Evolutionary conservation across 768 basidiomycete species (phyloP).

Genomic region (Rhizopogon vesiculosus): DNA sequence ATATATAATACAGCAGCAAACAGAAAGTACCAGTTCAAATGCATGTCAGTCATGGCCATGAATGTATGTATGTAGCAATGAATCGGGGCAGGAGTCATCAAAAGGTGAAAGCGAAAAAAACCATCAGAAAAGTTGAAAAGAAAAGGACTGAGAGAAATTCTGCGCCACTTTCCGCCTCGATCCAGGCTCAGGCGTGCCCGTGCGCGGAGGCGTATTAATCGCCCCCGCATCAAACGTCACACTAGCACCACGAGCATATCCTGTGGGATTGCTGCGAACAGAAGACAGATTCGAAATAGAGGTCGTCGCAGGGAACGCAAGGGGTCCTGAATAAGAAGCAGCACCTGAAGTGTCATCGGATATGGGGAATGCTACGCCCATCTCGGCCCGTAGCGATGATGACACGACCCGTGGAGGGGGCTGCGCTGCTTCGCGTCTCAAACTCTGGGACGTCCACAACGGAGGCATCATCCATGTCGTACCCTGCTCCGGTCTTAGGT

Average conservation of each 20-base stretch:
- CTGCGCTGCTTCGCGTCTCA: conserved; percentile 19
- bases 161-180: conserved; percentile 78
- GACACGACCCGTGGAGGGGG: conserved; percentile 9
- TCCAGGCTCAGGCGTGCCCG: conserved; percentile 71
- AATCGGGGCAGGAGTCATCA: background rate
- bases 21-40: background rate
- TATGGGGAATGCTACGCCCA: conserved; percentile 30
- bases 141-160: conserved; percentile 32
- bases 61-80: background rate
- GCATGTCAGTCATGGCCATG: background rate
- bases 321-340: conserved; percentile 20
- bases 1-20: background rate
- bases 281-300: conserved; percentile 24
- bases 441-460: conserved; percentile 14
- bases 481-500: conserved; percentile 19
- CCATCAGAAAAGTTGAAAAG: background rate
- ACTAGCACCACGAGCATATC: conserved; percentile 28
- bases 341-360: conserved; percentile 18
- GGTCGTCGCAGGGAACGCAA: conserved; percentile 36
- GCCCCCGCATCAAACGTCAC: conserved; percentile 66
- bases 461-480: conserved; percentile 19
- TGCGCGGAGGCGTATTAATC: conserved; percentile 53
- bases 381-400: conserved; percentile 9
- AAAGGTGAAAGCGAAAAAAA: background rate
- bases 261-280: conserved; percentile 20